Base-by-base conservation (phyloP, 257 asterid genomes). In the Jacaranda mimosifolia region DNA sequence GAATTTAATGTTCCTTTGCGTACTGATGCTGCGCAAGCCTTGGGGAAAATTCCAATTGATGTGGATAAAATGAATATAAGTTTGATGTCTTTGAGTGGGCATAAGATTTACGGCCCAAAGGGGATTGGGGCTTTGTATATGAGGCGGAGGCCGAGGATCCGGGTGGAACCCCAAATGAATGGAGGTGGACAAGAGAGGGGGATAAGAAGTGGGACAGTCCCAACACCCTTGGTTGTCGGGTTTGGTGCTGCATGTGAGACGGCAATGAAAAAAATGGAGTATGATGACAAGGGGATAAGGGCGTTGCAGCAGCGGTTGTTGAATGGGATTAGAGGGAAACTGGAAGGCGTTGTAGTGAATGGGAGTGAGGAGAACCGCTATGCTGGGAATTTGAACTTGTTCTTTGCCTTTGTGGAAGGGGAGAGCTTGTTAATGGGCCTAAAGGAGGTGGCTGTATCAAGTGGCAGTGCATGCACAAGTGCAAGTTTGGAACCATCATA, bases 131-230 rank as follows among this genome's bases (percentile, higher is more conserved):
- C 95, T 46, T 73, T 93, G 89, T 96, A 90, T 65, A 96, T 89
- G 91, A 88, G 96, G 82, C 85, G 99, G 51, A 83, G 99, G 76
- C 99, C 99, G 18, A 91, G 97, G 74, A 91, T 96, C 76, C 84
- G 99, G 17, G 99, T 96, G 46, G 98, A 93, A 86, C 89, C 99
- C 9, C 99, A 93, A 66, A 96, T 96, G 98, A 96, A 88, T 75
- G 99, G 99, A 2, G 99, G 99, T 57, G 99, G 99, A 32, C 99
- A 96, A 56, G 99, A 96, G 87, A 91, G 99, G 76, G 99, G 99
- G 62, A 93, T 96, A 40, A 86, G 99, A 83, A 96, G 99, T 59
- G 99, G 99, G 63, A 96, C 99, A 0, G 97, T 93, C 55, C 98
- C 98, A 0, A 88, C 99, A 0, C 97, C 99, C 0, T 79, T 96